Evolutionary conservation across 805 yeast species (phyloP), one percentile per base, ranked within the genome.

Genomic region (Candida takata): DNA sequence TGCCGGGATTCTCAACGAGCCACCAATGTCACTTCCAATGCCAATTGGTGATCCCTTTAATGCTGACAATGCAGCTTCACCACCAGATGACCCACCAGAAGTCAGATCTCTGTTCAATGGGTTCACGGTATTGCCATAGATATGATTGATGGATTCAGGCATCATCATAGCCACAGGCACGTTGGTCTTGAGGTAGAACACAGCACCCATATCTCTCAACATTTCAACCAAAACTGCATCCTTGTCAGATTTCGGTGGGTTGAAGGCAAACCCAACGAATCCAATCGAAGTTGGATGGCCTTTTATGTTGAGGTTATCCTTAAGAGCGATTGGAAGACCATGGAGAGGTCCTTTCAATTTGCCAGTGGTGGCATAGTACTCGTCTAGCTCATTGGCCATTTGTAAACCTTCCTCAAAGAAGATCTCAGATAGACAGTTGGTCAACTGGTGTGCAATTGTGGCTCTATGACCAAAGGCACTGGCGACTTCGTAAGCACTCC

Each of bases 281-380:
- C 79, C 81, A 43, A 71, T 55, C 10, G 73, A 54, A 4, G 79
- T 60, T 8, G 68, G 68, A 16, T 64, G 61, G 3, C 77, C 79
- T 35, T 58, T 58, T 35, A 75, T 47, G 38, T 54, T 49, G 19
- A 53, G 23, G 23, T 56, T 49, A 35, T 56, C 79, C 42, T 79
- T 79, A 36, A 78, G 58, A 0, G 83, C 74, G 27, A 79, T 60
- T 10, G 86, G 86, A 16, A 79, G 49, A 0, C 86, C 86, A 45
- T 79, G 86, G 31, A 79, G 63, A 2, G 82, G 80, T 20, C 86
- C 86, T 30, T 72, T 55, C 5, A 70, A 54, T 45, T 71, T 61
- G 11, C 80, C 81, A 31, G 69, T 58, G 29, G 58, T 48, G 35
- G 52, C 55, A 37, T 45, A 72, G 48, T 69, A 67, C 11, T 62